Evolutionary conservation across 441 rosid genomes (phyloP).

Genomic region (Populus hybrid): DNA sequence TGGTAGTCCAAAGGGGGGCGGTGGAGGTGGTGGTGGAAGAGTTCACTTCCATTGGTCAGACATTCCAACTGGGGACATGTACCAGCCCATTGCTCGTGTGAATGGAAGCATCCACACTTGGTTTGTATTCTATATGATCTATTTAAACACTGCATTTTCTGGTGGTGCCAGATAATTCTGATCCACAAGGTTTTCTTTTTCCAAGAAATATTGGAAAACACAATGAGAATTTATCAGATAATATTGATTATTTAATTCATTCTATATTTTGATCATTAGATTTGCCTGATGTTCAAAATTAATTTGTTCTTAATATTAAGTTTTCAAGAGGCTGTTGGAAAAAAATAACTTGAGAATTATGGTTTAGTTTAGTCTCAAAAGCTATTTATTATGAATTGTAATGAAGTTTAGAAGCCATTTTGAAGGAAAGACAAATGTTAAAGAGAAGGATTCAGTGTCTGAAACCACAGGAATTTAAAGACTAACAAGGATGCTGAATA

Average conservation of each 20-base stretch:
- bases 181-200: not conserved
- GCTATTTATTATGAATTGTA: not conserved
- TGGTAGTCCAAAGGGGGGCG: conserved; percentile 78
- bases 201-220: not conserved
- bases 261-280: not conserved
- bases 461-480: not conserved
- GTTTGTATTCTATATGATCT: conserved; percentile 43
- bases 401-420: not conserved
- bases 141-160: not conserved
- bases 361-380: not conserved
- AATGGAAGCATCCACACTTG: conserved; percentile 65
- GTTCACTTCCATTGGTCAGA: conserved; percentile 99
- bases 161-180: not conserved
- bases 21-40: conserved; percentile 99
- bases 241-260: conserved; percentile 1
- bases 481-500: not conserved
- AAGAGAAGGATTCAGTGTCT: not conserved
- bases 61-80: conserved; percentile 97
- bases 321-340: not conserved
- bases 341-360: not conserved
- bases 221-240: not conserved
- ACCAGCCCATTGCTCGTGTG: conserved; percentile 95
- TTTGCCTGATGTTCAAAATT: not conserved
- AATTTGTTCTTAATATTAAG: not conserved
- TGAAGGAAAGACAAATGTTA: not conserved